Conservation (phyloP, 2,329 filamentous ascomycete species). For the Clonostachys sp. region DNA sequence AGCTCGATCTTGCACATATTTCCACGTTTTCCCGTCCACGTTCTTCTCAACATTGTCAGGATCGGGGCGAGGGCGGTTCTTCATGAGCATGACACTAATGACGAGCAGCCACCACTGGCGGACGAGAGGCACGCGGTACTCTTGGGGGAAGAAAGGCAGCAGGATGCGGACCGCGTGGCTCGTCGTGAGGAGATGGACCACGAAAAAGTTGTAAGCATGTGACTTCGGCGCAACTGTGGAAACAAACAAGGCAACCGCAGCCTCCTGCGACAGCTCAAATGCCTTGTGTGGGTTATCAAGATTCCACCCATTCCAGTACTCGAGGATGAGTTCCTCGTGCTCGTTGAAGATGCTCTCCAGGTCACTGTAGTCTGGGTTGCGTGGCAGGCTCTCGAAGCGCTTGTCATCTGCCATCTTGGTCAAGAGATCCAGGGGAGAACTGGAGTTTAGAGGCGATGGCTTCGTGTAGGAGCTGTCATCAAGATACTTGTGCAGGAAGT, state of each 20-base stretch:
- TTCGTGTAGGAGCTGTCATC: slow-evolving; percentile 69
- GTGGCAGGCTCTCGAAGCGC: slow-evolving; percentile 64
- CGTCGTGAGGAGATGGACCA: slow-evolving; percentile 77
- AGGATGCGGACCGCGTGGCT: slow-evolving; percentile 87
- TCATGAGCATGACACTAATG: slow-evolving; percentile 71
- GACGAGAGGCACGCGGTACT: slow-evolving; percentile 69
- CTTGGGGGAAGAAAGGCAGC: slow-evolving; percentile 68
- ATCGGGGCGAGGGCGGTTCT: slow-evolving; percentile 68
- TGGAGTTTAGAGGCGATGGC: slow-evolving; percentile 53
- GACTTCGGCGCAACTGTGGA: slow-evolving; percentile 51
- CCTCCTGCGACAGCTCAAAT: slow-evolving; percentile 68
- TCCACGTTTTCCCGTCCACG: slow-evolving; percentile 67
- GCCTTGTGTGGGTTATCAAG: slow-evolving; percentile 66
- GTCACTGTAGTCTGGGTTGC: slow-evolving; percentile 54
- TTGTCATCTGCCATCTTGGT: slow-evolving; percentile 64
- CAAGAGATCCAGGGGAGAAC: slow-evolving; percentile 67
- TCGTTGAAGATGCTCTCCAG: slow-evolving; percentile 63
- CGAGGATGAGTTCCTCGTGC: slow-evolving; percentile 66
- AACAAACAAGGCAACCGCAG: slow-evolving; percentile 57
- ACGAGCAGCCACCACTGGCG: slow-evolving; percentile 88
- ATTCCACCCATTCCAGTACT: slow-evolving; percentile 90
- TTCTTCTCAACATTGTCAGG: slow-evolving; percentile 58
- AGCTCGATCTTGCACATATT: slow-evolving; percentile 67
- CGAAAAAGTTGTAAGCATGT: slow-evolving; percentile 75
- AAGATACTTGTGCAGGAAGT: slow-evolving; percentile 60